A percentile compares a stretch with the other conserved stretches of the same genome.
Conservation (phyloP, 257 asterid genomes). For the Paulownia fortunei region DNA sequence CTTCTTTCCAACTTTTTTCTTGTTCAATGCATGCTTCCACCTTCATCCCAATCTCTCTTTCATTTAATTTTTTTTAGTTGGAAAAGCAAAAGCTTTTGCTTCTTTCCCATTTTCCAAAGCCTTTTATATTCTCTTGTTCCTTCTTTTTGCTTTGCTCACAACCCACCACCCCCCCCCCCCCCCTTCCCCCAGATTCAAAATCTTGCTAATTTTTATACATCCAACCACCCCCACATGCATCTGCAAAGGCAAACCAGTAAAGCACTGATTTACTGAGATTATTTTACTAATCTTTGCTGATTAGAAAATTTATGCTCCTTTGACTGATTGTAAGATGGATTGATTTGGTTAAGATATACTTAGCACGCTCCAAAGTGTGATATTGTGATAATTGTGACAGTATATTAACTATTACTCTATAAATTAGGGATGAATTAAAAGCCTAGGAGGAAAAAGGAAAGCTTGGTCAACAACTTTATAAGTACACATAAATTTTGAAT, state of each 20-base stretch:
- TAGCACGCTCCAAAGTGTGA: conserved; percentile 24
- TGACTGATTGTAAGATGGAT: conserved; percentile 40
- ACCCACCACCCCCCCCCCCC: too few relatives aligned
- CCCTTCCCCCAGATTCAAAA: conserved; percentile 40
- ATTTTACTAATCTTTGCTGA: conserved; percentile 18
- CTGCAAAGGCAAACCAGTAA: conserved; percentile 32
- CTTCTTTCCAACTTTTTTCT: conserved; percentile 29
- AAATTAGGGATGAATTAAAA: not conserved
- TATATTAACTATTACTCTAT: not conserved
- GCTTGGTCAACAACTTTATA: too few relatives aligned
- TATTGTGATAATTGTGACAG: conserved; percentile 17
- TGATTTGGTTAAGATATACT: conserved; percentile 11
- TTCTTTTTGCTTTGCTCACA: conserved; percentile 41
- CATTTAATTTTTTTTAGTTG: conserved; percentile 25
- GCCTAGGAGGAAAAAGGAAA: not conserved
- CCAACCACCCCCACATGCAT: conserved; percentile 49
- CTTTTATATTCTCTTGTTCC: conserved; percentile 36
- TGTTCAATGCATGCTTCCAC: conserved; percentile 40
- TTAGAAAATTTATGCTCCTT: conserved; percentile 23
- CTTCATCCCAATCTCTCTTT: conserved; percentile 28
- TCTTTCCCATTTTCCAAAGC: conserved; percentile 39
- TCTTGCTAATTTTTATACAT: conserved; percentile 18
- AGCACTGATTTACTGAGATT: conserved; percentile 33
- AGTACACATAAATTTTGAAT: too few relatives aligned
- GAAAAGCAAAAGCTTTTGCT: conserved; percentile 28